These are phyloP conservation scores for Xylaria cubensis DNA, from an alignment of 495 filamentous ascomycete genomes.

Conservation along the genomic window DNA sequence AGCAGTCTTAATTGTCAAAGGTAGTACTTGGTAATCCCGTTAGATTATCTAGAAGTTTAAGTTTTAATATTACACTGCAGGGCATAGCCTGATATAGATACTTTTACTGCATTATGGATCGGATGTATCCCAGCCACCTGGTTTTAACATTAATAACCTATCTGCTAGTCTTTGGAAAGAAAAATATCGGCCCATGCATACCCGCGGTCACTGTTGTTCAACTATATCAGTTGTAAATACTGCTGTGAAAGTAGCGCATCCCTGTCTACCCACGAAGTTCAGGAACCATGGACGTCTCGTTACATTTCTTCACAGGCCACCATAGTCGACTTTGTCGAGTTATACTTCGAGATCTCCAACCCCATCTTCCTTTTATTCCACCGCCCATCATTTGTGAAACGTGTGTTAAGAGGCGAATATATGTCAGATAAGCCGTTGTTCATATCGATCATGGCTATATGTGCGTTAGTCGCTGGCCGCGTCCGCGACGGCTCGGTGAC, in stretches of 20 bases:
- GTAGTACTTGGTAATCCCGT: no score
- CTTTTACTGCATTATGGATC: no score
- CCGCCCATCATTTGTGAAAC: constrained; percentile 46
- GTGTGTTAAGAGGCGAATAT: constrained; percentile 48
- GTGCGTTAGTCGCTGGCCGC: constrained; percentile 53
- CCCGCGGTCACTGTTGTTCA: no score
- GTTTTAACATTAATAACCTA: no score
- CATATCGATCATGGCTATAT: constrained; percentile 57
- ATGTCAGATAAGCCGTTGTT: constrained; percentile 51
- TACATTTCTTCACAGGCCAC: constrained; percentile 31
- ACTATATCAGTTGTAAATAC: no score
- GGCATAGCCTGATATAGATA: no score
- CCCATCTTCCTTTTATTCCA: constrained; percentile 59
- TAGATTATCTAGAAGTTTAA: no score
- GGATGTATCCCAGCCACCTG: no score
- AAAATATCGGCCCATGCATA: no score
- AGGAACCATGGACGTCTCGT: not conserved
- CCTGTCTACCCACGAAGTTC: not conserved
- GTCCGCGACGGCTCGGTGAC: constrained; percentile 55
- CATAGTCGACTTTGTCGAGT: constrained; percentile 43
- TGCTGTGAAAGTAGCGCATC: not conserved
- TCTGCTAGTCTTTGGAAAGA: no score
- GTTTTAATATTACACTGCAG: no score
- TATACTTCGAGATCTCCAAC: constrained; percentile 55
- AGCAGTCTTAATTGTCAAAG: no score